Evolutionary conservation across 2,329 filamentous ascomycete genomes (phyloP), one percentile per base, ranked within the genome.

Genomic region (Calonectria hongkongensis): DNA sequence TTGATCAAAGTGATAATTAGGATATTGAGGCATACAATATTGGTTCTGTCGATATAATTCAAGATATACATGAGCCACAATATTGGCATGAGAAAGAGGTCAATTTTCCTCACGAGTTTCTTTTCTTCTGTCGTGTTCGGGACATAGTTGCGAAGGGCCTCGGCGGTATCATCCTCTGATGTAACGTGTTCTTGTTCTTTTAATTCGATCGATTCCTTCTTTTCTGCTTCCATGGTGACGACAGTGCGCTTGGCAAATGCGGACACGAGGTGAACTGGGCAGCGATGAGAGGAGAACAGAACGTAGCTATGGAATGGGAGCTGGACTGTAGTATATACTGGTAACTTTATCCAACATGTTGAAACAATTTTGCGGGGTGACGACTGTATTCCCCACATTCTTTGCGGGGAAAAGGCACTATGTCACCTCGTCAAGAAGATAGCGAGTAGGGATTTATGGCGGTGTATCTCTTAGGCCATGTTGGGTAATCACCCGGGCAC

Each of bases 1-100:
- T 1, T 21, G 27, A 33, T 30, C 28, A 4, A 27, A 3, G 12
- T 7, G 10, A 16, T 5, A 3, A 58, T 39, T 13, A 21, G 13
- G 27, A 16, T 41, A 5, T 27, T n/a, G 33, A 12, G 28, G 28
- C 78, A 71, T 51, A 79, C 79, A 58, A 79, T 79, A 36, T 81
- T 81, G 16, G 73, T 74, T 21, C 79, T 72, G 60, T 81, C 79
- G 27, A 81, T 62, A 48, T 80, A 80, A 10, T 76, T 77, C 12
- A 81, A 54, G 33, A 81, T 75, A 47, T 80, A 81, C 76, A 77
- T 77, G 33, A 65, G 41, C 76, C 74, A 86, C 66, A 89, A 84
- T 76, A 87, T 86, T 0, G 88, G 88, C 48, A 89, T 86, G 33
- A 89, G 83, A 79, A 84, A 81, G 82, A 86, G 81, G 80, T 88